phyloP scores from a whole-genome alignment of 495 filamentous ascomycete genomes.

The Penicillium robsamsonii region DNA sequence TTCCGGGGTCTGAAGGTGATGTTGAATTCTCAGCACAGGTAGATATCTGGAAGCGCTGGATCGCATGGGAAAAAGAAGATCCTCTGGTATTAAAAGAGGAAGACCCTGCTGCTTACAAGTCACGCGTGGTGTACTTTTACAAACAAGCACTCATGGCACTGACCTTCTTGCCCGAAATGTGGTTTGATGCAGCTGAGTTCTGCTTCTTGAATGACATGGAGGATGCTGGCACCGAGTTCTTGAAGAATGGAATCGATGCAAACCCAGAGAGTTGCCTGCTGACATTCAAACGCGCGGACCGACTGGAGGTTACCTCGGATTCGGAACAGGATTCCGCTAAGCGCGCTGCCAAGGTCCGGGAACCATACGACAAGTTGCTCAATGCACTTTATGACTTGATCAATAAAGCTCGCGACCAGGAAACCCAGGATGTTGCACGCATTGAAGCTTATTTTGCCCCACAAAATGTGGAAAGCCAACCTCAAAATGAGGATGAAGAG shows the following conservation, averaged over 20 bases:
- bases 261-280: slow-evolving; percentile 92
- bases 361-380: slow-evolving; percentile 78
- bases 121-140: slow-evolving; percentile 82
- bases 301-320: slow-evolving; percentile 68
- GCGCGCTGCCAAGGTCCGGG: slow-evolving; percentile 71
- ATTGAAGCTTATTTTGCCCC: slow-evolving; percentile 60
- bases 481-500: slow-evolving; percentile 61
- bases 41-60: slow-evolving; percentile 90
- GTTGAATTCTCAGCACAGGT: slow-evolving; percentile 81
- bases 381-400: slow-evolving; percentile 81
- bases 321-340: slow-evolving; percentile 66
- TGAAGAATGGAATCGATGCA: slow-evolving; percentile 76
- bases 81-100: slow-evolving; percentile 80
- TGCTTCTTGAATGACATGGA: slow-evolving; percentile 76
- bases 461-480: slow-evolving; percentile 40
- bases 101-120: slow-evolving; percentile 66
- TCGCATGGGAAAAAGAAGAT: slow-evolving; percentile 90
- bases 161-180: slow-evolving; percentile 89
- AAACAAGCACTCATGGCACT: slow-evolving; percentile 93
- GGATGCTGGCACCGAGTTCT: slow-evolving; percentile 69
- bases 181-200: slow-evolving; percentile 93
- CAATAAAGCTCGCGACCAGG: slow-evolving; percentile 67
- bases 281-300: slow-evolving; percentile 84
- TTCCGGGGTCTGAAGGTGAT: slow-evolving; percentile 81
- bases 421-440: slow-evolving; percentile 65